A percentile compares a stretch with the other conserved stretches of the same genome.
Evolutionary conservation across 495 filamentous ascomycete genomes (phyloP).

Genomic region (Lophiotrema nucula): DNA sequence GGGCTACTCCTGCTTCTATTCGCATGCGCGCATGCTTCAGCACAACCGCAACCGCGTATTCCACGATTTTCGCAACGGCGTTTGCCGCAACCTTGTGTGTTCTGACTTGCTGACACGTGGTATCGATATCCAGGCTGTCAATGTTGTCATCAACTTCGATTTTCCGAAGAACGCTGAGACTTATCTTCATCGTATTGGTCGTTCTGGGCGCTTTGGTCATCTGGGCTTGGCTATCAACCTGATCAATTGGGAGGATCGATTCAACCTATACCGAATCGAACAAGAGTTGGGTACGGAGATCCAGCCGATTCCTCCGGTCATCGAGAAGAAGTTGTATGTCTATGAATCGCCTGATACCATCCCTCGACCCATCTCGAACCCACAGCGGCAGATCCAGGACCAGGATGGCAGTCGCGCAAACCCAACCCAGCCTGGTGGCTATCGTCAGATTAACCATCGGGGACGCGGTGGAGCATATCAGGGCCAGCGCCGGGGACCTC

Average conservation of each 20-base stretch:
- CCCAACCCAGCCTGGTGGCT: slow-evolving; percentile 9
- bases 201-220: slow-evolving; percentile 95
- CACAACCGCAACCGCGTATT: slow-evolving; percentile 96
- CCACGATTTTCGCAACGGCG: slow-evolving; percentile 97
- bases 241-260: slow-evolving; percentile 98
- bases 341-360: slow-evolving; percentile 96
- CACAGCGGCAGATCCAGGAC: slow-evolving; percentile 15
- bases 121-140: slow-evolving; percentile 99
- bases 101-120: slow-evolving; percentile 96
- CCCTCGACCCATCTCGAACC: slow-evolving; percentile 67
- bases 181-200: slow-evolving; percentile 97
- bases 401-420: slow-evolving; percentile 9
- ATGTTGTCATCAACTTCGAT: slow-evolving; percentile 99
- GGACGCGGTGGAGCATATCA: slow-evolving; percentile 29
- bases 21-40: slow-evolving; percentile 98
- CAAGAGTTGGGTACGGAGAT: slow-evolving; percentile 97
- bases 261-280: slow-evolving; percentile 98
- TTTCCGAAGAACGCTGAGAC: slow-evolving; percentile 99
- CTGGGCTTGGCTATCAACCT: slow-evolving; percentile 97
- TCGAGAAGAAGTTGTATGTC: slow-evolving; percentile 97
- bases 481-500: slow-evolving; percentile 24
- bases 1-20: slow-evolving; percentile 99
- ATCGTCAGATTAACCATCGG: slow-evolving; percentile 18
- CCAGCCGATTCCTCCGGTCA: slow-evolving; percentile 85
- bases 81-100: slow-evolving; percentile 96